Evolutionary conservation across 1,139 yeast species (phyloP).

Genomic region (Hansenula sp.): DNA sequence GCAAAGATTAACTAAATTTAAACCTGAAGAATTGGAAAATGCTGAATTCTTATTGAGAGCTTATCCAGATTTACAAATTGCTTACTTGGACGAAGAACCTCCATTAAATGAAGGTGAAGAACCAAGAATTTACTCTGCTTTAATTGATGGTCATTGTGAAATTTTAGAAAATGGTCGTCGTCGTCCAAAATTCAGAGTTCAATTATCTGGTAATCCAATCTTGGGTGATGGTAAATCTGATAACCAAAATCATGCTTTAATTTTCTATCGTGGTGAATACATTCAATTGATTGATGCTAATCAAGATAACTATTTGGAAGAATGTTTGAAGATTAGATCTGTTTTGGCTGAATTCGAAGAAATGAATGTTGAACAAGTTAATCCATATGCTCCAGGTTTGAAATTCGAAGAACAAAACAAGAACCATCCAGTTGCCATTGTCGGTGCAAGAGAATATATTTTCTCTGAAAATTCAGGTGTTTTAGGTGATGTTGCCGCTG

Average conservation of each 20-base stretch:
- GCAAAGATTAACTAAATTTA: slow-evolving; percentile 97
- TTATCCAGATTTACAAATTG: slow-evolving; percentile 97
- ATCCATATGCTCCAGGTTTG: slow-evolving; percentile 65
- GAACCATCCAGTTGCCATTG: slow-evolving; percentile 89
- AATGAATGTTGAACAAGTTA: slow-evolving; percentile 79
- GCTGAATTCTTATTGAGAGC: slow-evolving; percentile 98
- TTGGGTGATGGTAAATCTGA: slow-evolving; percentile 99
- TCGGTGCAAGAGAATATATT: slow-evolving; percentile 99
- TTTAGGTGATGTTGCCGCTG: slow-evolving; percentile 99
- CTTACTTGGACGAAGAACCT: slow-evolving; percentile 93
- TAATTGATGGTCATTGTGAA: slow-evolving; percentile 98
- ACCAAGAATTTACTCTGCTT: slow-evolving; percentile 93
- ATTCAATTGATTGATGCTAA: slow-evolving; percentile 97
- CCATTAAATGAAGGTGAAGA: slow-evolving; percentile 93
- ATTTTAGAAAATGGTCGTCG: slow-evolving; percentile 97
- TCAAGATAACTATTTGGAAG: slow-evolving; percentile 97
- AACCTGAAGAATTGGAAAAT: slow-evolving; percentile 96
- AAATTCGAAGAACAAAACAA: slow-evolving; percentile 42
- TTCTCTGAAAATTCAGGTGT: slow-evolving; percentile 99
- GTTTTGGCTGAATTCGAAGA: slow-evolving; percentile 98
- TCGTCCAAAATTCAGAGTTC: slow-evolving; percentile 97
- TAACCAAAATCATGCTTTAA: slow-evolving; percentile 95
- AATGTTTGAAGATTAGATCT: slow-evolving; percentile 95
- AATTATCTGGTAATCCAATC: slow-evolving; percentile 97
- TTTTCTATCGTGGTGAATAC: slow-evolving; percentile 98